Evolutionary conservation across 306 rosid genomes (phyloP), one percentile per base, ranked within the genome.

Genomic region (Lupinus albus): DNA sequence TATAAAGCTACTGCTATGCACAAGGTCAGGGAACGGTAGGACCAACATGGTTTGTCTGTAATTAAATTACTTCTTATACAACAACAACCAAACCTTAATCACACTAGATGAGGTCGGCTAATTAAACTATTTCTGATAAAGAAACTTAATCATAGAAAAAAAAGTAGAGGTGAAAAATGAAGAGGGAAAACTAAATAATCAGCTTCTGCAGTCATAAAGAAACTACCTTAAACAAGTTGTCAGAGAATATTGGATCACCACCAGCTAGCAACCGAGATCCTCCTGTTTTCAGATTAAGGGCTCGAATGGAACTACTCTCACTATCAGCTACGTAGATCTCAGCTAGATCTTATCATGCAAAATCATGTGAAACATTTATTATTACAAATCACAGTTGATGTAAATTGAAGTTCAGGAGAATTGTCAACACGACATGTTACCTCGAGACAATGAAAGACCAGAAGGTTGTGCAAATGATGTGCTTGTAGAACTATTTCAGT

Each of bases 391-490:
- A 46, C 56, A 55, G 38, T 39, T 38, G 62, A 21, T 9, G 21
- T 63, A 75, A 70, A 67, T 13, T 4, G 48, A 76, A 66, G 54
- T 57, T 58, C 60, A 53, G 48, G 55, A 71, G 55, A 73, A 68
- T 46, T 67, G 75, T 47, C 28, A 9, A 56, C 33, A 50, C 48
- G 8, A 33, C 39, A 36, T 57, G 78, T 82, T 91, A 92, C 98
- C 98, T 52, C 59, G 85, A 83, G 98, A 92, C 67, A 92, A 74
- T 17, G 96, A 92, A 71, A 92, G 74, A 64, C 98, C 98, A 51
- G 98, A 92, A 61, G 98, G 98, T 74, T 92, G 98, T 45, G 98
- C 98, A 54, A 86, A 92, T 28, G 96, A 92, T 15, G 98, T 86
- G 79, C 64, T 84, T 83, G 88, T 62, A 75, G 89, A 74, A 74